Evolutionary conservation across 1,284 basidiomycete species (phyloP), one percentile per base, ranked within the genome.

Genomic region (Schizophyllum commune): DNA sequence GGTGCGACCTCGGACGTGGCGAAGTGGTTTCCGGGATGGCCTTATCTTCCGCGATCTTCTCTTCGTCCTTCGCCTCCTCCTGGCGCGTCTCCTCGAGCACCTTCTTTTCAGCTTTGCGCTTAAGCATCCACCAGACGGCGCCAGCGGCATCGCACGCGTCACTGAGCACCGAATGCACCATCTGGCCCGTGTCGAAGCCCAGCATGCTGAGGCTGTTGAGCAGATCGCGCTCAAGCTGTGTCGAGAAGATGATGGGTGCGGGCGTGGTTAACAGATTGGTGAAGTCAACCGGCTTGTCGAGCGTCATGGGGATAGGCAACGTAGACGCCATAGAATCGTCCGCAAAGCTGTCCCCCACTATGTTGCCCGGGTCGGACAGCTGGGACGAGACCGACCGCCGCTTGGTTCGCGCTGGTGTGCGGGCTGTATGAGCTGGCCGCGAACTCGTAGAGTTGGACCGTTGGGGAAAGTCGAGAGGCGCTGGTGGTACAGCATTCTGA

Each of bases 41-140:
- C 17, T 65, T 66, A 5, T 67, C 67, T 7, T 60, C 64, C 5
- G 63, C 52, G 57, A 32, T 63, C 63, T 60, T 65, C 27, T 20
- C 53, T 55, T 61, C 11, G 65, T 61, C 13, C 69, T 67, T 5
- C 63, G 59, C 22, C 68, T 68, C 27, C 27, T 27, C 27, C 56
- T 1, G 58, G 21, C 27, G 58, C 59, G 65, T 67, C 39, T 81
- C 78, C 56, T 84, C 82, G 22, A 80, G 34, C 13, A 79, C 76
- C 61, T 81, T 84, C 68, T 84, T 87, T 71, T 92, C 88, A 8
- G 86, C 81, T 68, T 88, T 91, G 66, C 88, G 83, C 69, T 91
- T 87, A 58, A 99, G 76, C 81, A 98, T 92, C 97, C 97, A 99
- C 96, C 96, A 99, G 11, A 94, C 77, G 1, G 96, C 94, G 9